These are phyloP conservation scores for Fusarium armeniacum DNA, from an alignment of 2,329 filamentous ascomycete species.

Conservation along the genomic window DNA sequence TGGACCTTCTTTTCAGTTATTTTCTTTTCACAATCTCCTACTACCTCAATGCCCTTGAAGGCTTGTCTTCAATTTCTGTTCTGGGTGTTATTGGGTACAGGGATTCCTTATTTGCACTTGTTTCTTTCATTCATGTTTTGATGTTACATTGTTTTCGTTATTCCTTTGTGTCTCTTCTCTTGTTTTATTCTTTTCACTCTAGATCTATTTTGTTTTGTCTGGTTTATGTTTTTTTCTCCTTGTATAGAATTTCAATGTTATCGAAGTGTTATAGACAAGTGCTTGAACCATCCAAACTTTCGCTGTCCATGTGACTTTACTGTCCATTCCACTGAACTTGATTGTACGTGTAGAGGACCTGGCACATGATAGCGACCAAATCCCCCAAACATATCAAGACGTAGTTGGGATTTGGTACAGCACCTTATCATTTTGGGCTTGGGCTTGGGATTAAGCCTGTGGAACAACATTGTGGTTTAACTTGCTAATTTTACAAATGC, in stretches of 20 bases:
- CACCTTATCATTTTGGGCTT: neutral
- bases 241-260: neutral
- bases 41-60: no score
- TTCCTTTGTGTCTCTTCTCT: neutral
- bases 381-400: no score
- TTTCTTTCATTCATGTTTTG: neutral
- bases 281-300: neutral
- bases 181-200: neutral
- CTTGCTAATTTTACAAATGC: neutral
- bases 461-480: neutral
- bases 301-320: neutral
- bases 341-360: neutral
- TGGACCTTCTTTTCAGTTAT: neutral
- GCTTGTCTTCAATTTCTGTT: neutral
- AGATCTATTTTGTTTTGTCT: neutral
- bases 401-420: neutral
- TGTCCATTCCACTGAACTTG: neutral
- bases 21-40: no score
- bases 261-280: neutral
- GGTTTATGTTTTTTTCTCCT: neutral
- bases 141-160: neutral
- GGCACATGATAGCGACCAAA: neutral
- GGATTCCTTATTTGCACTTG: neutral
- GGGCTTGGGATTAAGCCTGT: no score
- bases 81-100: neutral